These are phyloP conservation scores for Coemansia furcata DNA, from an alignment of 192 early-diverging fungal species.

Conservation along the genomic window DNA sequence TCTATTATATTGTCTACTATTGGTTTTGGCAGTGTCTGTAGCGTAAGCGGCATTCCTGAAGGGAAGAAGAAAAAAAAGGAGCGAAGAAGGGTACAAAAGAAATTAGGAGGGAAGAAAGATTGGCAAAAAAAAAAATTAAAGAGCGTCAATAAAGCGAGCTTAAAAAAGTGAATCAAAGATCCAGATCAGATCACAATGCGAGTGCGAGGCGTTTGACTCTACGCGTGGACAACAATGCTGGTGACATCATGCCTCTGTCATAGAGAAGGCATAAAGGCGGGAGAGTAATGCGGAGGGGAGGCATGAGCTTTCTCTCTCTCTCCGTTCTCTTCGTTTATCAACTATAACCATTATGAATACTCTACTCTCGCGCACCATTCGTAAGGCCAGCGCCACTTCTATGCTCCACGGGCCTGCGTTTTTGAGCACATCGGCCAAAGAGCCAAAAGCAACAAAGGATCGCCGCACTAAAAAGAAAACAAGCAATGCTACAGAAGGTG, in stretches of 20 bases:
- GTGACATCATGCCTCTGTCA: neutral
- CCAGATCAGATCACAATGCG: neutral
- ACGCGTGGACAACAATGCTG: neutral
- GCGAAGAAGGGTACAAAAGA: neutral
- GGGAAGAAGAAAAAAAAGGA: neutral
- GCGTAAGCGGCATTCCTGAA: slow-evolving; percentile 12
- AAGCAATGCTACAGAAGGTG: neutral
- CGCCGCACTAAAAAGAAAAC: slow-evolving; percentile 12
- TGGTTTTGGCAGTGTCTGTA: slow-evolving; percentile 35
- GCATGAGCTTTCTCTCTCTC: neutral
- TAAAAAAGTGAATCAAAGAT: neutral
- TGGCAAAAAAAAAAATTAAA: neutral
- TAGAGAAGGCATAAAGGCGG: neutral
- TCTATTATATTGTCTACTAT: slow-evolving; percentile 11
- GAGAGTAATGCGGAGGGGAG: neutral
- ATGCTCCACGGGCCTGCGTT: neutral
- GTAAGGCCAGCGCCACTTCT: neutral
- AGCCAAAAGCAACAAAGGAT: neutral
- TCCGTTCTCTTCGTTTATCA: neutral
- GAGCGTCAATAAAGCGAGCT: neutral
- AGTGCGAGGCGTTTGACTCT: neutral
- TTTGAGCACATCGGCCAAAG: neutral
- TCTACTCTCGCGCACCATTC: neutral
- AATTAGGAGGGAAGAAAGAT: neutral
- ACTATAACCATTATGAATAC: neutral